Percentiles rank a stretch among this genome's conserved stretches.
phyloP scores from a whole-genome alignment of 2,329 filamentous ascomycete species.

The Chaetomium sp. region DNA sequence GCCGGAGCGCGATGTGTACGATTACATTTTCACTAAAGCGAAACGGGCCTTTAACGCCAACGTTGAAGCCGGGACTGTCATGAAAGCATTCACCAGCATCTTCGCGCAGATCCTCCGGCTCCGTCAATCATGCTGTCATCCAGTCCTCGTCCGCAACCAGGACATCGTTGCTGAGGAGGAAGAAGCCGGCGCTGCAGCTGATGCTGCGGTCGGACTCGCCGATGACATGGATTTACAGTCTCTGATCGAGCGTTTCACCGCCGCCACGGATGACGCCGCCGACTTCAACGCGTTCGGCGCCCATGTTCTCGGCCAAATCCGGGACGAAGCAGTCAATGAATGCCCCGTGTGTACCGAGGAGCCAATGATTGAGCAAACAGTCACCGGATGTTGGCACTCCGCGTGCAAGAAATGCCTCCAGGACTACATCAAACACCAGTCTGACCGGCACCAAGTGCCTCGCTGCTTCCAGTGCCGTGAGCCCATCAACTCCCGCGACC shows the following conservation, averaged over 20 bases:
- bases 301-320: conserved; percentile 83
- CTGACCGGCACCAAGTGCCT: conserved; percentile 65
- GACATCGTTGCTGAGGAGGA: conserved; percentile 82
- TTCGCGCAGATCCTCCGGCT: conserved; percentile 93
- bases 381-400: conserved; percentile 96
- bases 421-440: conserved; percentile 82
- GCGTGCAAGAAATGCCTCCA: conserved; percentile 92
- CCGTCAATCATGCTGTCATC: conserved; percentile 91
- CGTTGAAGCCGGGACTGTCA: conserved; percentile 81
- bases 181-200: conserved; percentile 68
- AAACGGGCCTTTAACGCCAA: conserved; percentile 81
- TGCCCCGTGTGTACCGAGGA: conserved; percentile 95
- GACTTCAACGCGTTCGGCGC: conserved; percentile 71
- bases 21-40: conserved; percentile 77
- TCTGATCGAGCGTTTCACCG: conserved; percentile 77
- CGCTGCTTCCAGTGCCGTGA: conserved; percentile 89
- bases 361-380: conserved; percentile 88
- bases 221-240: conserved; percentile 95
- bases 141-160: conserved; percentile 78
- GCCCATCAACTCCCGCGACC: conserved; percentile 70
- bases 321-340: conserved; percentile 79
- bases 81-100: conserved; percentile 95
- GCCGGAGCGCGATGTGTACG: conserved; percentile 83
- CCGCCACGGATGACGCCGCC: conserved; percentile 54
- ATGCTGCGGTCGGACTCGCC: conserved; percentile 72